Evolutionary conservation across 352 stramenopile species (phyloP).

Genomic region (Phytophthora sp.): DNA sequence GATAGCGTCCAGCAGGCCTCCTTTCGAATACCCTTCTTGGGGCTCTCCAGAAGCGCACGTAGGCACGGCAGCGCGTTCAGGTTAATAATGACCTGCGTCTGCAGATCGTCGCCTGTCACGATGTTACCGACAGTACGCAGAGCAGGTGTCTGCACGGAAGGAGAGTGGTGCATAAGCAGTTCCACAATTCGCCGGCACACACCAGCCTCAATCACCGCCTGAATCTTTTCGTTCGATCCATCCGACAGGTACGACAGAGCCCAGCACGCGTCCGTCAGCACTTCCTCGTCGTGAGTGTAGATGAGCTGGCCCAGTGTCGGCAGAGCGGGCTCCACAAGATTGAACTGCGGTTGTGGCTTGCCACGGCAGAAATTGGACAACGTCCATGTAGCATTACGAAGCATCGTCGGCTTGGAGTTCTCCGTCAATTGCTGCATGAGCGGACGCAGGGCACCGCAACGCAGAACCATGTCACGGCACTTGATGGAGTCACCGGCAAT

Average conservation of each 20-base stretch:
- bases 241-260: slow-evolving; percentile 98
- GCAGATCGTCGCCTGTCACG: slow-evolving; percentile 98
- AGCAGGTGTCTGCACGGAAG: slow-evolving; percentile 85
- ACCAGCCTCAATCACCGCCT: slow-evolving; percentile 97
- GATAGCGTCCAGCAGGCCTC: slow-evolving; percentile 99
- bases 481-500: slow-evolving; percentile 98
- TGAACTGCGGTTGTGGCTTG: slow-evolving; percentile 77
- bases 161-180: slow-evolving; percentile 88
- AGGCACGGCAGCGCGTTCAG: slow-evolving; percentile 97
- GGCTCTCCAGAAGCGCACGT: slow-evolving; percentile 92
- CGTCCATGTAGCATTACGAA: slow-evolving; percentile 99
- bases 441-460: slow-evolving; percentile 92
- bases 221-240: slow-evolving; percentile 99
- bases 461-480: slow-evolving; percentile 96
- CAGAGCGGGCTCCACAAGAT: slow-evolving; percentile 92
- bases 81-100: slow-evolving; percentile 99
- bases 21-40: slow-evolving; percentile 99
- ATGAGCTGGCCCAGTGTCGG: slow-evolving; percentile 97
- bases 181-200: slow-evolving; percentile 97
- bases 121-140: slow-evolving; percentile 97
- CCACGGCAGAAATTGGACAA: slow-evolving; percentile 99
- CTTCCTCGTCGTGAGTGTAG: slow-evolving; percentile 98
- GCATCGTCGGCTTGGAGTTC: slow-evolving; percentile 96
- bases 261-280: slow-evolving; percentile 99
- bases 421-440: slow-evolving; percentile 96